phyloP scores from a whole-genome alignment of 2,329 filamentous ascomycete species.

The Pezicula radicicola region DNA sequence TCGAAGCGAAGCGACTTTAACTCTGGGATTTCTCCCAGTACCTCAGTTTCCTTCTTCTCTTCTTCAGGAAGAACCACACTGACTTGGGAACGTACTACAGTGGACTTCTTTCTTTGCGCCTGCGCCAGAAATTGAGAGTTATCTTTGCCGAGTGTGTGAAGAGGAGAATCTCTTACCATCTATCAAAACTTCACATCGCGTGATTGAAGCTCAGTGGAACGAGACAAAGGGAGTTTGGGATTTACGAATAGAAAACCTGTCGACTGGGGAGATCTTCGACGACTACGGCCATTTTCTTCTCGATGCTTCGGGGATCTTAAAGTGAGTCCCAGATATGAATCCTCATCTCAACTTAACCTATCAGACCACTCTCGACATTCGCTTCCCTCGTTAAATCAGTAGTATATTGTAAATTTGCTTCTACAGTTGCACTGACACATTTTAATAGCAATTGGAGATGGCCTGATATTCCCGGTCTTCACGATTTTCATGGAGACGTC shows the following conservation, averaged over 20 bases:
- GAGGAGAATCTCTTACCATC: slow-evolving; percentile 44
- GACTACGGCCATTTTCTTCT: slow-evolving; percentile 47
- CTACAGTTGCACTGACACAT: too few species aligned
- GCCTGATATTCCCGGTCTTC: slow-evolving; percentile 44
- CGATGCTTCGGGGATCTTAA: slow-evolving; percentile 49
- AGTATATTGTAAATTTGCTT: too few species aligned
- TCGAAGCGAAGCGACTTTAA: too few species aligned
- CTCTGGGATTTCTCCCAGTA: too few species aligned
- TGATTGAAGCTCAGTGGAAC: slow-evolving; percentile 26
- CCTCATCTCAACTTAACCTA: background rate
- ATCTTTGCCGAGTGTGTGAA: slow-evolving; percentile 46
- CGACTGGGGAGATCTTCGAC: slow-evolving; percentile 35
- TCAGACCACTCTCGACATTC: slow-evolving; percentile 16
- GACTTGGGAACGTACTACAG: slow-evolving; percentile 17
- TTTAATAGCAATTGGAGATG: slow-evolving; percentile 31
- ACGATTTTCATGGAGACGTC: slow-evolving; percentile 43
- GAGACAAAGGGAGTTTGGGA: slow-evolving; percentile 8
- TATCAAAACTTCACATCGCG: slow-evolving; percentile 42
- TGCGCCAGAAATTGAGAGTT: slow-evolving; percentile 52
- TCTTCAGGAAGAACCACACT: too few species aligned
- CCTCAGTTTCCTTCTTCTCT: too few species aligned
- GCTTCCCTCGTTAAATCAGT: too few species aligned
- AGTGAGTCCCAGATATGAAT: slow-evolving; percentile 34
- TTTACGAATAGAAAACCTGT: background rate
- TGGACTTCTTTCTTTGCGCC: slow-evolving; percentile 57